phyloP scores from a whole-genome alignment of 371 early-diverging fungal species.

The Antonospora locustae region DNA sequence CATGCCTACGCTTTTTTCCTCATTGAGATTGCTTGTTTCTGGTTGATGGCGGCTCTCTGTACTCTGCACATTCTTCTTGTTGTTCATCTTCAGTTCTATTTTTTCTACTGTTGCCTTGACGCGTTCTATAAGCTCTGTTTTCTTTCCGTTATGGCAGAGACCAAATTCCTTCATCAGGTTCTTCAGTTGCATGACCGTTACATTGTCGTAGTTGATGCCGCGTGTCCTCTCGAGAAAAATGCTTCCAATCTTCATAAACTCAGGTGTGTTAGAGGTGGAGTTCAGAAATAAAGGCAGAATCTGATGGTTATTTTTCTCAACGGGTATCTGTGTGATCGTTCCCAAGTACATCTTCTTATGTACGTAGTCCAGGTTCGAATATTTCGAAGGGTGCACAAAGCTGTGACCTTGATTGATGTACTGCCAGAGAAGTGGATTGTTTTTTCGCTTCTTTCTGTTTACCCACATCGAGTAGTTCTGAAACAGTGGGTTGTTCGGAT shows the following conservation, averaged over 20 bases:
- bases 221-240: conserved; percentile 31
- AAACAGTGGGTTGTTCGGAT: too few species aligned
- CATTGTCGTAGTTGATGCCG: conserved; percentile 40
- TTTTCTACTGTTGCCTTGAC: conserved; percentile 4
- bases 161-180: conserved; percentile 54
- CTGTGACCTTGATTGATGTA: conserved; percentile 19
- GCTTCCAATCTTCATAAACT: conserved; percentile 33
- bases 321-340: background rate
- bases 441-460: conserved; percentile 48
- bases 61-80: too few species aligned
- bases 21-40: background rate
- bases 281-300: conserved; percentile 49
- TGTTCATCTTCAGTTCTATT: too few species aligned
- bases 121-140: conserved; percentile 43
- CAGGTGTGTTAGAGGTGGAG: conserved; percentile 24
- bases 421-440: conserved; percentile 40
- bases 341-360: conserved; percentile 42
- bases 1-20: background rate
- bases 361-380: conserved; percentile 22
- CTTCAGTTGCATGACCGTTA: conserved; percentile 53
- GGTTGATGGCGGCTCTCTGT: too few species aligned
- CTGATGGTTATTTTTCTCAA: conserved; percentile 37
- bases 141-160: conserved; percentile 51
- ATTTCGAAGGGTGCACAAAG: conserved; percentile 38
- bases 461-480: too few species aligned